These are phyloP conservation scores for Fusarium begoniae DNA, from an alignment of 2,329 filamentous ascomycete genomes.

Conservation along the genomic window DNA sequence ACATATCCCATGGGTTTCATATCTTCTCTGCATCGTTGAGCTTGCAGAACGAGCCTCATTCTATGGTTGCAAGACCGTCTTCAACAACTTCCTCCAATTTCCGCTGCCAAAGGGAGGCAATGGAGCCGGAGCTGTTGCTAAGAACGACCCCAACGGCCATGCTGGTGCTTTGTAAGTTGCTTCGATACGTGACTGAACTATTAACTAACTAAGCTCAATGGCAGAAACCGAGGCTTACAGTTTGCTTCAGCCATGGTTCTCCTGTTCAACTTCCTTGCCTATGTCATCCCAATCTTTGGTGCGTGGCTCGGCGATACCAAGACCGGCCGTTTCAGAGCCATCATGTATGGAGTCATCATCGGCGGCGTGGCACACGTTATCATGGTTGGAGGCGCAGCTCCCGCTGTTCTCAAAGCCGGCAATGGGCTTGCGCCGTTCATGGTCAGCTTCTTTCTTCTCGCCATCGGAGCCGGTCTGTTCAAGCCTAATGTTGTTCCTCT, in stretches of 20 bases:
- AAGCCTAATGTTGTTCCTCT: slow-evolving; percentile 70
- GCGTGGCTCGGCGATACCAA: background rate
- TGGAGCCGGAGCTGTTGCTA: background rate
- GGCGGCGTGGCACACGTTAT: slow-evolving; percentile 76
- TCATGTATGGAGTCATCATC: slow-evolving; percentile 70
- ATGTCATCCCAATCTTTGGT: background rate
- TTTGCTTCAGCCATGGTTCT: background rate
- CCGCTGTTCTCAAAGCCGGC: slow-evolving; percentile 54
- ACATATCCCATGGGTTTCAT: slow-evolving; percentile 61
- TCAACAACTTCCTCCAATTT: slow-evolving; percentile 69
- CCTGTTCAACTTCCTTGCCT: background rate
- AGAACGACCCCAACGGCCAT: background rate
- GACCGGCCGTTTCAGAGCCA: background rate
- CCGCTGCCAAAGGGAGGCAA: slow-evolving; percentile 49
- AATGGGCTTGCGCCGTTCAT: slow-evolving; percentile 64
- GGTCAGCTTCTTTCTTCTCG: slow-evolving; percentile 61
- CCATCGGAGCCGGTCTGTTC: background rate
- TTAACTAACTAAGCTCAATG: background rate
- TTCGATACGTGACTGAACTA: background rate
- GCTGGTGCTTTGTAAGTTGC: background rate
- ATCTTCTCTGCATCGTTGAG: slow-evolving; percentile 66
- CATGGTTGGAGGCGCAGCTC: slow-evolving; percentile 68
- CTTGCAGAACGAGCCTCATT: slow-evolving; percentile 70
- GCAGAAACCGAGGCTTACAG: background rate
- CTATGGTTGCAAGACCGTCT: slow-evolving; percentile 63